A percentile compares a stretch with the other conserved stretches of the same genome.
Conservation (phyloP, 768 basidiomycete genomes). For the Sporobolomyces phaffii region DNA sequence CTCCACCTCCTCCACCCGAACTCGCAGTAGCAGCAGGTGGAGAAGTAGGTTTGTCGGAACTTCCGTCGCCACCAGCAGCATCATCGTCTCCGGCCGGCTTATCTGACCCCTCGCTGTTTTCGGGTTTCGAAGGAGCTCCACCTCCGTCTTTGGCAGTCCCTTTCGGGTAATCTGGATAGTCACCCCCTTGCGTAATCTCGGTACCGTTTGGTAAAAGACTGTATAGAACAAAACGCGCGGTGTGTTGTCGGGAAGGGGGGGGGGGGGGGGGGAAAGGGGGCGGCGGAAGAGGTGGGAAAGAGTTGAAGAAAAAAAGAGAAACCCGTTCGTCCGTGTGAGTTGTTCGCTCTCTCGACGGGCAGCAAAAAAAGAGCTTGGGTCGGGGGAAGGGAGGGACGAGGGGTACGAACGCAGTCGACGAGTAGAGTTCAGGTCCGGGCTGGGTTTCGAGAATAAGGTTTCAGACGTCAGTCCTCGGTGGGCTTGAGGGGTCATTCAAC, state of each 20-base stretch:
- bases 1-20: neutral
- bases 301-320: too few relatives aligned
- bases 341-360: too few relatives aligned
- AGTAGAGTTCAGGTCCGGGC: conserved; percentile 3
- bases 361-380: neutral
- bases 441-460: too few relatives aligned
- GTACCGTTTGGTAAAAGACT: conserved; percentile 14
- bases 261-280: too few relatives aligned
- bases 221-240: too few relatives aligned
- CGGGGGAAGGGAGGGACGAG: neutral
- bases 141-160: conserved; percentile 12
- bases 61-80: too few relatives aligned
- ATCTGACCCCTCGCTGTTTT: neutral
- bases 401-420: conserved; percentile 3
- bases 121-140: neutral
- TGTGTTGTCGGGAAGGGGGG: too few relatives aligned
- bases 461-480: too few relatives aligned
- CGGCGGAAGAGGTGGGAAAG: too few relatives aligned
- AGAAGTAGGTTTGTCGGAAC: too few relatives aligned
- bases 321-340: too few relatives aligned
- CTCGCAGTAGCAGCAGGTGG: neutral
- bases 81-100: too few relatives aligned
- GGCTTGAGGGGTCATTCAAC: neutral
- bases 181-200: conserved; percentile 5
- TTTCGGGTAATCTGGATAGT: conserved; percentile 2